Evolutionary conservation across 2,329 filamentous ascomycete species (phyloP).

Genomic region (Fusarium verrucosum): DNA sequence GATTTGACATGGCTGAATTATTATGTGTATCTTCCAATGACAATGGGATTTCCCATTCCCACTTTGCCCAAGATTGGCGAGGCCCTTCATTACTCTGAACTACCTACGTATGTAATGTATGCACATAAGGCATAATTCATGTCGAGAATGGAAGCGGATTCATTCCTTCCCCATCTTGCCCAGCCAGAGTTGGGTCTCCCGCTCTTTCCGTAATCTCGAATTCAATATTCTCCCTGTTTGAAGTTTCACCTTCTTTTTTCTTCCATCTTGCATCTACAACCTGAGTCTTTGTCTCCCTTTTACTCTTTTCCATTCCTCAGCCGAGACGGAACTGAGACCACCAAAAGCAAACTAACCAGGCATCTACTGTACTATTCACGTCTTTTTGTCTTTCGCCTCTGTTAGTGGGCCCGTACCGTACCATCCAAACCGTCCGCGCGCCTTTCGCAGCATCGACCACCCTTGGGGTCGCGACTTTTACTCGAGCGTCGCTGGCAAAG

Average conservation of each 20-base stretch:
- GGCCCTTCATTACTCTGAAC: neutral
- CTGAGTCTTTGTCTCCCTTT: constrained; percentile 7
- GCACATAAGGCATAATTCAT: constrained; percentile 29
- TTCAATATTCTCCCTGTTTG: constrained; percentile 12
- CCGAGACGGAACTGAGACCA: constrained; percentile 25
- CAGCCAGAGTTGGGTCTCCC: constrained; percentile 28
- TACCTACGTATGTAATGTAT: too few species aligned
- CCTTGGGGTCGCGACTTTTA: constrained; percentile 20
- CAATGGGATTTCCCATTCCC: constrained; percentile 10
- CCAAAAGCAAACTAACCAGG: constrained; percentile 20
- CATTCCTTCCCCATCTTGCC: constrained; percentile 27
- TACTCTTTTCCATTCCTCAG: constrained; percentile 17
- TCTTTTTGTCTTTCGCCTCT: neutral
- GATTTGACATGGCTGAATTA: neutral
- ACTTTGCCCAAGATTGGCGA: constrained; percentile 29
- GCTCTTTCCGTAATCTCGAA: constrained; percentile 30
- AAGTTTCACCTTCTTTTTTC: constrained; percentile 9
- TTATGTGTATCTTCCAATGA: constrained; percentile 17
- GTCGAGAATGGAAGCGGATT: constrained; percentile 17
- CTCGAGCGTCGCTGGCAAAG: constrained; percentile 28
- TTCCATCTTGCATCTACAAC: constrained; percentile 7
- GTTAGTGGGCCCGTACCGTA: constrained; percentile 15
- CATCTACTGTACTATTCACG: neutral
- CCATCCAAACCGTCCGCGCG: neutral
- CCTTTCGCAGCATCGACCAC: constrained; percentile 34